Percentiles rank a stretch among this genome's conserved stretches.
Evolutionary conservation across 352 stramenopile genomes (phyloP).

Genomic region (Phytophthora tubulina): DNA sequence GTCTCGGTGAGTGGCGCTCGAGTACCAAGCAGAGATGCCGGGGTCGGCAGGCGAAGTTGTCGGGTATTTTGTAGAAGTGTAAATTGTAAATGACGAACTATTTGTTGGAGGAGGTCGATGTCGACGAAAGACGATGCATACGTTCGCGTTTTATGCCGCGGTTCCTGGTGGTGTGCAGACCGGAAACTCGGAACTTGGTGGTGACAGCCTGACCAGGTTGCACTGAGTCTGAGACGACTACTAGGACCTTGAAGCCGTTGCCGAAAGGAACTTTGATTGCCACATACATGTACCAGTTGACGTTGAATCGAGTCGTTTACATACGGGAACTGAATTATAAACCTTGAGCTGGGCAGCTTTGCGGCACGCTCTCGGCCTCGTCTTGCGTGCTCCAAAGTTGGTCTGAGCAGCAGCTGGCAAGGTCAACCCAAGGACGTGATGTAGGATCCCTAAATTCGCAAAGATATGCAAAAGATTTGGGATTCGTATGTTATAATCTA

Average conservation of each 20-base stretch:
- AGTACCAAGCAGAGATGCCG: constrained; percentile 1
- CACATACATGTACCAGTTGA: neutral
- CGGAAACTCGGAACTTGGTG: neutral
- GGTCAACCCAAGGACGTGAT: constrained; percentile 11
- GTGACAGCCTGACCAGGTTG: constrained; percentile 8
- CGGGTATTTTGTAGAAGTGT: neutral
- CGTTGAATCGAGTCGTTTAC: constrained; percentile 6
- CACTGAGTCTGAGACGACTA: constrained; percentile 10
- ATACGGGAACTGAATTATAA: neutral
- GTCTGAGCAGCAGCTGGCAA: constrained; percentile 24
- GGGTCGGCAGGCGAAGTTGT: neutral
- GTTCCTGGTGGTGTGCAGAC: constrained; percentile 14
- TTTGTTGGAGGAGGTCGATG: neutral
- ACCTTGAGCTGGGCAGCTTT: constrained; percentile 24
- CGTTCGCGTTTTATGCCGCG: constrained; percentile 9
- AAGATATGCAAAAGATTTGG: constrained; percentile 2
- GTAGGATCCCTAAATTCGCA: neutral
- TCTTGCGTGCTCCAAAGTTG: constrained; percentile 26
- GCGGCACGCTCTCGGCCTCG: constrained; percentile 22
- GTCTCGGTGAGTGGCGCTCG: neutral
- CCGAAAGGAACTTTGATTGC: constrained; percentile 10
- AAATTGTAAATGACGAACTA: neutral
- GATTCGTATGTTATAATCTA: neutral
- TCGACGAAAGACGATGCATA: neutral
- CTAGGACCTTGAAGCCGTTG: constrained; percentile 19